Base-by-base conservation (phyloP, 306 rosid species). In the Cicer arietinum region DNA sequence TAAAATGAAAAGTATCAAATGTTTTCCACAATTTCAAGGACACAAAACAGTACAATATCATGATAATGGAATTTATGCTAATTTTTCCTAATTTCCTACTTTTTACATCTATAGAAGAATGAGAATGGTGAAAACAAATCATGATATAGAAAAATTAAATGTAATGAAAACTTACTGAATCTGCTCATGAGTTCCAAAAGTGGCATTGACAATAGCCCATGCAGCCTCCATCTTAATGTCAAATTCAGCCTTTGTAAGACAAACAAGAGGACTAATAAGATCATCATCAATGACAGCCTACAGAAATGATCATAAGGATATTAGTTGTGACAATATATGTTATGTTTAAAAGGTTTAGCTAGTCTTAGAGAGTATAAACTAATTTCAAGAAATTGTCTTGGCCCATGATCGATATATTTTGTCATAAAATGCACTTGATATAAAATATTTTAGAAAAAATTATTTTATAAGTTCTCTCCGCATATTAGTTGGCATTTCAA, bases 211-310 rank as follows among this genome's bases (percentile, higher is more conserved):
- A 73, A 93, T 87, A 7, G 92, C 97, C 98, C 97, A 91, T 1
- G 97, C 97, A 81, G 96, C 98, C 79, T 91, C 96, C 72, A 89
- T 89, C 87, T 85, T 88, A 58, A 89, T 89, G 75, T 89, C 96
- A 84, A 91, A 89, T 67, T 91, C 98, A 10, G 97, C 96, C 80
- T 62, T 85, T 87, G 86, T 90, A 80, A 93, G 97, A 54, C 54
- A 39, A 63, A 91, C 86, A 76, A 78, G 88, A 64, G 93, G 92
- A 41, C 67, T 84, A 46, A 93, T 73, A 80, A 91, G 61, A 80
- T 84, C 76, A 48, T 96, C 90, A 37, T 88, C 93, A 69, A 93
- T 63, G 18, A 91, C 93, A 58, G 90, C 80, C 98, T 93, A 35
- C 12, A 8, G 0, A 59, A 44, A 12, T 11, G 41, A 11, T 58